Percentiles rank a stretch among this genome's conserved stretches.
phyloP scores from a whole-genome alignment of 116 monocot genomes.

The Dioscorea cayenensis region DNA sequence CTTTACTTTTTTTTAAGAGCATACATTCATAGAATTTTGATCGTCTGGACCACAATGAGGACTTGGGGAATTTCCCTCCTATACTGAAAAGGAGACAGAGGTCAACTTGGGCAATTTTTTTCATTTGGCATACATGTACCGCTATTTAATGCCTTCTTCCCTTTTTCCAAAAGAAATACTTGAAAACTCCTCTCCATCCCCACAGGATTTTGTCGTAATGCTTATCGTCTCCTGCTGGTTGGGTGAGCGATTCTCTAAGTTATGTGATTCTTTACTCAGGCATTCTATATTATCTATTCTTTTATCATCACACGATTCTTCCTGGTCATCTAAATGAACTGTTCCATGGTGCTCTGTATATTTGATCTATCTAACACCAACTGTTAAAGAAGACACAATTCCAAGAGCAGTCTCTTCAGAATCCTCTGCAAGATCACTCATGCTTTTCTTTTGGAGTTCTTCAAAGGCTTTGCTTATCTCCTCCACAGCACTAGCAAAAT shows the following conservation, averaged over 20 bases:
- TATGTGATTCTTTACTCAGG: conserved; percentile 21
- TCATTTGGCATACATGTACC: conserved; percentile 3
- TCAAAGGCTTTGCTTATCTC: conserved; percentile 84
- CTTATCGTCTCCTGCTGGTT: conserved; percentile 1
- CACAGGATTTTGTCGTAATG: background rate
- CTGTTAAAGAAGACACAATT: conserved; percentile 13
- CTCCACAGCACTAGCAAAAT: conserved; percentile 74
- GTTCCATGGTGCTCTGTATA: conserved; percentile 2
- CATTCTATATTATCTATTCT: conserved; percentile 11
- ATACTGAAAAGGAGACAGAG: background rate
- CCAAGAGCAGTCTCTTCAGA: background rate
- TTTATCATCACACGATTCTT: background rate
- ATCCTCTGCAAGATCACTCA: conserved; percentile 10
- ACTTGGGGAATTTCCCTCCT: conserved; percentile 3
- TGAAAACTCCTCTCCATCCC: conserved; percentile 5
- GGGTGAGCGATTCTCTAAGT: conserved; percentile 10
- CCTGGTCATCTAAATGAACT: conserved; percentile 8
- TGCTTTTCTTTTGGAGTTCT: conserved; percentile 25
- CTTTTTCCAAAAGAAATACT: conserved; percentile 20
- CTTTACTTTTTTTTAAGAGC: conserved; percentile 5
- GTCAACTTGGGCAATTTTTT: conserved; percentile 6
- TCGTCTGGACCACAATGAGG: conserved; percentile 8
- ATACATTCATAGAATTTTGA: background rate
- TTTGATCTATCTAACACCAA: conserved; percentile 11
- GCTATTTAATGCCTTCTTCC: conserved; percentile 21